phyloP scores from a whole-genome alignment of 305 asterid species.

The Fraxinus paxiana region DNA sequence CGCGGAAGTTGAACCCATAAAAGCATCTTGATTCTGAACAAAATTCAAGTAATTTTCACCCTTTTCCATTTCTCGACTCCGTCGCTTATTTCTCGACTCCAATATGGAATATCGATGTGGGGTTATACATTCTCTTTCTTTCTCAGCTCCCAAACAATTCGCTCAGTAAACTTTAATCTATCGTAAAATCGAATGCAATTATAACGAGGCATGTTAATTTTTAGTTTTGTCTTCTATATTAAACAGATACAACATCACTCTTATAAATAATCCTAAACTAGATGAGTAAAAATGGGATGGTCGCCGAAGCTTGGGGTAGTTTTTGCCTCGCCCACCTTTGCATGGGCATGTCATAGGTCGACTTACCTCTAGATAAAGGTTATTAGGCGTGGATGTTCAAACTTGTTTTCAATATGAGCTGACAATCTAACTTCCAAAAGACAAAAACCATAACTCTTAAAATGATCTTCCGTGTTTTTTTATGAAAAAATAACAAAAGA shows the following conservation, averaged over 20 bases:
- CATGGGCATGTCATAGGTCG: background rate
- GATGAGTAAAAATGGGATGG: background rate
- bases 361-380: background rate
- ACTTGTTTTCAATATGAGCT: background rate
- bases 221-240: background rate
- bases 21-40: background rate
- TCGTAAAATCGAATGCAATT: background rate
- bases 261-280: background rate
- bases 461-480: too few species aligned
- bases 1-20: constrained; percentile 4
- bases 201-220: background rate
- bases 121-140: background rate
- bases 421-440: background rate
- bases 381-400: background rate
- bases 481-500: too few species aligned
- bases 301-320: background rate
- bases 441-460: too few species aligned
- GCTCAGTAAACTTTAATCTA: background rate
- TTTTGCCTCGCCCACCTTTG: background rate
- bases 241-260: background rate
- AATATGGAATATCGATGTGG: background rate
- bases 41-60: background rate
- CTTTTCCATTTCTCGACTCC: background rate
- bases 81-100: background rate
- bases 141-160: background rate